Conservation (phyloP, 2,329 filamentous ascomycete genomes). For the Knufia fluminis region DNA sequence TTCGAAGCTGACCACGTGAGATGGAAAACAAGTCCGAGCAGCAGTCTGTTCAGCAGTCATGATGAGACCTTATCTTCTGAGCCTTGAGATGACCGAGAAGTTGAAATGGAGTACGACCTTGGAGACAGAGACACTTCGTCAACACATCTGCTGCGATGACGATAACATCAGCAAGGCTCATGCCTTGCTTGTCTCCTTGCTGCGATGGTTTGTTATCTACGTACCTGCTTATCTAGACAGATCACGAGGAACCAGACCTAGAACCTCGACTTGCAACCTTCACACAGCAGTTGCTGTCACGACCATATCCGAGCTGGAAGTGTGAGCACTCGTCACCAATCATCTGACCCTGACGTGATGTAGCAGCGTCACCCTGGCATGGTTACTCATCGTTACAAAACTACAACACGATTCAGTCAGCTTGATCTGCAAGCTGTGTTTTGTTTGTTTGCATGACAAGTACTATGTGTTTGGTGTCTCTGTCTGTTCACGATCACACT, state of each 20-base stretch:
- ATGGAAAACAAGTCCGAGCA: neutral
- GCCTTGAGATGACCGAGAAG: too few species aligned
- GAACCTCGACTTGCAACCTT: neutral
- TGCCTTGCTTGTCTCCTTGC: too few species aligned
- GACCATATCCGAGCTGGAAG: neutral
- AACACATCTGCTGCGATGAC: too few species aligned
- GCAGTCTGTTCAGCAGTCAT: too few species aligned
- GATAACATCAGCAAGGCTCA: too few species aligned
- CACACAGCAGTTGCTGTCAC: neutral
- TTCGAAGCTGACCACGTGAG: neutral
- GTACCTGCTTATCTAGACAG: neutral
- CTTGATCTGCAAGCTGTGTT: neutral
- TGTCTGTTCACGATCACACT: too few species aligned
- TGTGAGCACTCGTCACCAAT: neutral
- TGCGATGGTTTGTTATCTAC: too few species aligned
- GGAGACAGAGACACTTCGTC: too few species aligned
- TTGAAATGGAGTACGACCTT: too few species aligned
- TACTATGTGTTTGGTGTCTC: too few species aligned
- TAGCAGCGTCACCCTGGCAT: neutral
- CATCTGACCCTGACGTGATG: neutral
- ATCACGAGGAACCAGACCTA: neutral
- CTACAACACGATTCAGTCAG: neutral
- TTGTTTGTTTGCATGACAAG: neutral
- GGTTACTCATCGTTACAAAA: neutral
- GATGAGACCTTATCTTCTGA: too few species aligned